These are phyloP conservation scores for Paramecium octaurelia DNA, from an alignment of 73 alveolate species.

Conservation along the genomic window DNA sequence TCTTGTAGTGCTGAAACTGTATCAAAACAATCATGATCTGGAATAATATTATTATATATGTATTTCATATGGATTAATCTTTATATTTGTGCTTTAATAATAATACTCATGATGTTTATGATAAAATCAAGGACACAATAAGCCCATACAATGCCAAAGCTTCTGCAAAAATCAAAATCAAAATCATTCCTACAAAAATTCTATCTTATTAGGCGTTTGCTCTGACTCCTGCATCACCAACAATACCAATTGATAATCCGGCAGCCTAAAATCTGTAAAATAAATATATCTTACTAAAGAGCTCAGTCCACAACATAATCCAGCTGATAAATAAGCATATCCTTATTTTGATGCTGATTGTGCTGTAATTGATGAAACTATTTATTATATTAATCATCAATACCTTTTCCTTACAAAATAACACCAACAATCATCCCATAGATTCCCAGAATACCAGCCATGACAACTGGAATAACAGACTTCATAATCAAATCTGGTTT, in stretches of 20 bases:
- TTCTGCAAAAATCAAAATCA: constrained; percentile 97
- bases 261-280: constrained; percentile 80
- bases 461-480: constrained; percentile 98
- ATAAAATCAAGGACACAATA: constrained; percentile 88
- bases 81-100: not conserved
- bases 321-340: constrained; percentile 95
- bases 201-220: constrained; percentile 98
- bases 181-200: constrained; percentile 97
- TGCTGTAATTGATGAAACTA: constrained; percentile 38
- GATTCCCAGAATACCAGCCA: constrained; percentile 99
- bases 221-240: constrained; percentile 99
- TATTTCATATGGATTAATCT: not conserved
- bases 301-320: constrained; percentile 95
- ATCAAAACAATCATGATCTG: not conserved
- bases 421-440: constrained; percentile 98
- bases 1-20: not conserved
- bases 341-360: constrained; percentile 73
- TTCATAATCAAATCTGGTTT: constrained; percentile 98
- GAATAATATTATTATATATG: not conserved
- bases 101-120: constrained; percentile 60
- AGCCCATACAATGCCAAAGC: constrained; percentile 98
- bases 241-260: constrained; percentile 99
- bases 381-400: not conserved
- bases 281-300: constrained; percentile 74
- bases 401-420: constrained; percentile 86